Evolutionary conservation across 768 basidiomycete species (phyloP), one percentile per base, ranked within the genome.

Genomic region (Suillus fuscotomentosus): DNA sequence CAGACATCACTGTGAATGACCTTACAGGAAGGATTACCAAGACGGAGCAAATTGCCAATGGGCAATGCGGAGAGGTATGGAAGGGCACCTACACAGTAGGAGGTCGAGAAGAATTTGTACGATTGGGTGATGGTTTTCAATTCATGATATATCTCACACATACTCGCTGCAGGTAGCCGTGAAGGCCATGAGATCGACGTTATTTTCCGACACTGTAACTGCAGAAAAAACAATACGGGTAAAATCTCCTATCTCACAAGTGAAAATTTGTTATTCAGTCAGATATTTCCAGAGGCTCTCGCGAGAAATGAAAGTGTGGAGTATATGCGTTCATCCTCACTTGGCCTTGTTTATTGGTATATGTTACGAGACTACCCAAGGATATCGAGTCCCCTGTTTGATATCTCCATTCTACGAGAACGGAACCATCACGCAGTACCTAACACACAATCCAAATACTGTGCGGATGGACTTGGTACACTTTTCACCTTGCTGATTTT

Each of bases 381-480:
- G 61, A 36, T 22, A 65, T 31, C 61, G 63, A 15, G 60, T 67
- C 34, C 73, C 73, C 22, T 74, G 72, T 14, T 50, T 88, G 85
- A 84, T 88, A 0, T 88, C 87, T 5, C 82, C 83, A 3, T 89
- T 86, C 85, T 87, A 85, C 69, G 77, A 80, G 41, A 86, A 88
- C 60, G 86, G 86, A 8, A 84, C 82, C 7, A 76, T 88, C 61
- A 78, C 75, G 63, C 72, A 81, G 17, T 88, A 86, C 69, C 73
- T 87, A 64, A 70, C 68, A 54, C 67, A 75, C 15, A 79, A 83
- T 60, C 74, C 79, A 0, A 70, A 68, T 3, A 80, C 70, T 7
- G 79, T 85, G 63, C 75, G 82, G 60, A 68, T 87, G 41, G 76
- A 75, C 53, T 70, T 88, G 72, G 86, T 88, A 54, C 59, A 80